These are phyloP conservation scores for Suhomyces bribrorum DNA, from an alignment of 1,139 yeast genomes.

Conservation along the genomic window DNA sequence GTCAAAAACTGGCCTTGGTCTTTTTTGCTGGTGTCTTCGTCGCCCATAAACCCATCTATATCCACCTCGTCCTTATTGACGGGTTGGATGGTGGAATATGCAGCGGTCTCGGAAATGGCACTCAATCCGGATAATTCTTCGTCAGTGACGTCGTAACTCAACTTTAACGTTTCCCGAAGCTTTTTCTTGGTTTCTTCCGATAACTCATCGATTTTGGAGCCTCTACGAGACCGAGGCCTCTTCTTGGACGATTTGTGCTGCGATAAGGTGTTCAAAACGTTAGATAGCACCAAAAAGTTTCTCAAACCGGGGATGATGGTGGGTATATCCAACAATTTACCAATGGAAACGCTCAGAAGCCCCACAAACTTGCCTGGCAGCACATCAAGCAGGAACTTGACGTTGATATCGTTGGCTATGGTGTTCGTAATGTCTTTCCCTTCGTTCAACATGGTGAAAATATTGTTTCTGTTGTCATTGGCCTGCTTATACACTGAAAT, in stretches of 20 bases:
- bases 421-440: conserved; percentile 17
- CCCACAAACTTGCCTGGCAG: conserved; percentile 17
- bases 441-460: conserved; percentile 22
- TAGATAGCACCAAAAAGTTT: conserved; percentile 32
- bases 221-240: conserved; percentile 11
- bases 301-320: conserved; percentile 32
- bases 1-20: conserved; percentile 18
- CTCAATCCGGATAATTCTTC: conserved; percentile 42
- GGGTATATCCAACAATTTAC: conserved; percentile 27
- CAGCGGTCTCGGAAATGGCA: conserved; percentile 28
- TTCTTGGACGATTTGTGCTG: conserved; percentile 1
- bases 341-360: conserved; percentile 25
- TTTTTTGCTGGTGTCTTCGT: conserved; percentile 12
- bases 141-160: conserved; percentile 40
- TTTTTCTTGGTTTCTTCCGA: conserved; percentile 29
- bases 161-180: conserved; percentile 38
- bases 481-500: conserved; percentile 12
- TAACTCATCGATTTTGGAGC: conserved; percentile 15
- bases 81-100: conserved; percentile 22
- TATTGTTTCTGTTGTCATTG: conserved; percentile 3
- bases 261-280: conserved; percentile 16
- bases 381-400: conserved; percentile 11
- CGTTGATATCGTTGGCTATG: conserved; percentile 3
- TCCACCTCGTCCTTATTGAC: conserved; percentile 21
- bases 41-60: conserved; percentile 19